Evolutionary conservation across 257 asterid genomes (phyloP).

Genomic region (Nicotiana noctiflora): DNA sequence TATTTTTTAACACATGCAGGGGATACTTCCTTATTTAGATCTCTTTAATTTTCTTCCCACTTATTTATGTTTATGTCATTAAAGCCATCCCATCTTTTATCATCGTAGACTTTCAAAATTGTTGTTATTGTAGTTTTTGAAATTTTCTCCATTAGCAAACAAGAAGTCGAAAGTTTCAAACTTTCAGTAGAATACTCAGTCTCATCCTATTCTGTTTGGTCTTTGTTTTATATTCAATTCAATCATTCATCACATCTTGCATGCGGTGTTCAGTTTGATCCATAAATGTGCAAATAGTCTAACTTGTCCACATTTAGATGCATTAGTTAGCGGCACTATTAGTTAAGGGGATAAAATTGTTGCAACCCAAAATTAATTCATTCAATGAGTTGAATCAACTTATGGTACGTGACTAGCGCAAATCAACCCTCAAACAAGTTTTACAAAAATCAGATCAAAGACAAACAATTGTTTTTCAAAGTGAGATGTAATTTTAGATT

Average conservation of each 20-base stretch:
- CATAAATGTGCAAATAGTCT: neutral
- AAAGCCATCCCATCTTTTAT: neutral
- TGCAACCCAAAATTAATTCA: neutral
- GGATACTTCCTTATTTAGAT: neutral
- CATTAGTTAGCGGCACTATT: neutral
- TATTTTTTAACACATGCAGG: neutral
- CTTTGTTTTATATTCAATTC: neutral
- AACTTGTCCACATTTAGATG: neutral
- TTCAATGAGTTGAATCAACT: neutral
- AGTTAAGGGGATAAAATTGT: neutral
- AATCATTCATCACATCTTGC: neutral
- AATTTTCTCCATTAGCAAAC: neutral
- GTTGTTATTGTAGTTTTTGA: neutral
- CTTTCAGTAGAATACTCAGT: neutral
- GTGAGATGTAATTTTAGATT: too few species aligned
- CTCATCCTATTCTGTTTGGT: neutral
- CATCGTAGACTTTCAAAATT: neutral
- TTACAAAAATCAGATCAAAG: neutral
- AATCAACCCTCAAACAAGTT: neutral
- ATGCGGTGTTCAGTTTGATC: neutral
- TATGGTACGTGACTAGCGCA: neutral
- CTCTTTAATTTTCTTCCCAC: neutral
- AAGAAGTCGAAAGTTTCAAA: neutral
- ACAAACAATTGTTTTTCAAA: too few species aligned
- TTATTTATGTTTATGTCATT: neutral